phyloP scores from a whole-genome alignment of 2,329 filamentous ascomycete genomes.

The Phyllosticta capitalensis region DNA sequence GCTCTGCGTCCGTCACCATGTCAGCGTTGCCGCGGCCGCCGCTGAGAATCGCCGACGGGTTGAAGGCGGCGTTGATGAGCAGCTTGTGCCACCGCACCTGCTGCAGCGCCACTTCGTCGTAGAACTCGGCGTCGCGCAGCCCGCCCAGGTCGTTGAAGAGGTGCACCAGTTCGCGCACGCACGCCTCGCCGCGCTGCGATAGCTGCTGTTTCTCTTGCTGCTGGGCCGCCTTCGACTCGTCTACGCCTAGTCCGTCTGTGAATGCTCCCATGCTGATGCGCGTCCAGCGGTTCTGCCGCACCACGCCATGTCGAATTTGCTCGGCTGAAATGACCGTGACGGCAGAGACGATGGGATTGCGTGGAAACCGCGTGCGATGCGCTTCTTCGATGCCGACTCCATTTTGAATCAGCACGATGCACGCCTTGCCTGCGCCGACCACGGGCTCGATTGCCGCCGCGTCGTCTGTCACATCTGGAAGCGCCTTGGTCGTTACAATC shows the following conservation, averaged over 20 bases:
- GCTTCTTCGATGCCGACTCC: conserved; percentile 52
- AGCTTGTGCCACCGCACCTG: conserved; percentile 53
- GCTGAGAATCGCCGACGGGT: conserved; percentile 50
- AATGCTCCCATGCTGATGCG: conserved; percentile 61
- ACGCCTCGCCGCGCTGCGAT: conserved; percentile 30
- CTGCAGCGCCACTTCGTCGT: conserved; percentile 58
- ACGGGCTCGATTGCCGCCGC: conserved; percentile 31
- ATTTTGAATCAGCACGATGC: conserved; percentile 53
- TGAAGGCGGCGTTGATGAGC: conserved; percentile 52
- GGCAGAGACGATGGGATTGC: conserved; percentile 45
- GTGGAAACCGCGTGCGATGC: conserved; percentile 40
- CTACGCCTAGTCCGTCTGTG: conserved; percentile 39
- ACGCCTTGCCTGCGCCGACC: conserved; percentile 34
- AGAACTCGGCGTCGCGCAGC: conserved; percentile 55
- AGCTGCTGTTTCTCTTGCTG: conserved; percentile 17
- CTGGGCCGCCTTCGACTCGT: conserved; percentile 3
- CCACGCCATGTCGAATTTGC: conserved; percentile 49
- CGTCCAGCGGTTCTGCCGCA: conserved; percentile 66
- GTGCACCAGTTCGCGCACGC: conserved; percentile 42
- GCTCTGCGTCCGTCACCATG: conserved; percentile 22
- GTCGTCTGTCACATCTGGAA: conserved; percentile 24
- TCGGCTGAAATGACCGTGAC: conserved; percentile 47
- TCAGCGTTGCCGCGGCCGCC: conserved; percentile 44
- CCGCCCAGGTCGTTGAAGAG: conserved; percentile 50
- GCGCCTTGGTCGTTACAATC: conserved; percentile 38